These are phyloP conservation scores for Angomonas deanei DNA, from an alignment of 208 protist species.

Conservation along the genomic window DNA sequence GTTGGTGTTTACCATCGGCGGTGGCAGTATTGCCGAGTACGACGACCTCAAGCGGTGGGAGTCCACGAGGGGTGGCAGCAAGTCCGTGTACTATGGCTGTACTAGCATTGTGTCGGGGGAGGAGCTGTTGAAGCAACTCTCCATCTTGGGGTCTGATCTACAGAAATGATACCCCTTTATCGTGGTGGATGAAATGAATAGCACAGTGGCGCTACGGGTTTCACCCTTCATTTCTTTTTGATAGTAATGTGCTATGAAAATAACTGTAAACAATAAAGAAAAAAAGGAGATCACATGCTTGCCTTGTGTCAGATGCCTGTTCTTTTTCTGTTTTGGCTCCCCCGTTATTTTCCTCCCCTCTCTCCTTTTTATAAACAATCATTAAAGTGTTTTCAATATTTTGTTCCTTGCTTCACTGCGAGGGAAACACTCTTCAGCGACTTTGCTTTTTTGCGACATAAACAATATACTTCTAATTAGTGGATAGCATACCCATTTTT, in stretches of 20 bases:
- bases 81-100: constrained; percentile 85
- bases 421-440: too few relatives aligned
- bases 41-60: constrained; percentile 88
- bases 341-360: neutral
- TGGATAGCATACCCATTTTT: neutral
- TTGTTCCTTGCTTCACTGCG: too few relatives aligned
- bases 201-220: too few relatives aligned
- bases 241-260: too few relatives aligned
- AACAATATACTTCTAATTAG: too few relatives aligned
- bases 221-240: too few relatives aligned
- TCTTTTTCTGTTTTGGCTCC: neutral
- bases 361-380: constrained; percentile 7
- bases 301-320: neutral
- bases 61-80: constrained; percentile 43
- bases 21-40: constrained; percentile 83
- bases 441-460: too few relatives aligned
- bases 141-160: constrained; percentile 29
- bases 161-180: neutral
- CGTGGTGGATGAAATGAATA: too few relatives aligned
- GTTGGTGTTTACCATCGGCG: constrained; percentile 84
- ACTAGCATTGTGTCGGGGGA: constrained; percentile 72
- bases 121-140: constrained; percentile 71
- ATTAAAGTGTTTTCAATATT: too few relatives aligned
- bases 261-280: too few relatives aligned
- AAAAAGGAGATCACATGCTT: too few relatives aligned